A percentile compares a stretch with the other conserved stretches of the same genome.
phyloP scores from a whole-genome alignment of 441 rosid genomes.

The Kokia cookei region DNA sequence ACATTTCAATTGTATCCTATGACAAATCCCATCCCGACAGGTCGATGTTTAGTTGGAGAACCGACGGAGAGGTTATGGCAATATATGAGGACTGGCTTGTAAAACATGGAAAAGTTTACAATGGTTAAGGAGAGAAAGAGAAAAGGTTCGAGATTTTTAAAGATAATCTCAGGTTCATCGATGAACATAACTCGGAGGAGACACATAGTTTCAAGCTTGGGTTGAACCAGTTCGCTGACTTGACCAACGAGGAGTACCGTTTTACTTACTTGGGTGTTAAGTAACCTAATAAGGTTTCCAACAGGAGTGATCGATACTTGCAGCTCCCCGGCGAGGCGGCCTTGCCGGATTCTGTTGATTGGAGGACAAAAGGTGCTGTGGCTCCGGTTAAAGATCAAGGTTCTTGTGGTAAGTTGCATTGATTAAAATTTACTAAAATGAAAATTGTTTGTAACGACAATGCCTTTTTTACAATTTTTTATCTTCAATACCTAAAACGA shows the following conservation, averaged over 20 bases:
- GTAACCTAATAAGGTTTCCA: slow-evolving; percentile 22
- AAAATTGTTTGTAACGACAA: no score
- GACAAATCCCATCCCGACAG: slow-evolving; percentile 38
- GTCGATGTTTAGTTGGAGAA: slow-evolving; percentile 29
- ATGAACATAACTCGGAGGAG: slow-evolving; percentile 60
- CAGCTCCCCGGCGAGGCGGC: slow-evolving; percentile 48
- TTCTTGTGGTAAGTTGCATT: slow-evolving; percentile 47
- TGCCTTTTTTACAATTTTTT: no score
- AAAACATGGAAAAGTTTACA: slow-evolving; percentile 61
- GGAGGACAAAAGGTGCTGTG: slow-evolving; percentile 87
- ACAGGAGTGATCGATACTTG: slow-evolving; percentile 40
- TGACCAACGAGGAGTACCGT: slow-evolving; percentile 89
- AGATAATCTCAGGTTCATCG: slow-evolving; percentile 74
- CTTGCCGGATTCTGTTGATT: slow-evolving; percentile 69
- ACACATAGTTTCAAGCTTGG: slow-evolving; percentile 56
- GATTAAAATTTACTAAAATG: neutral
- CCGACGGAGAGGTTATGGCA: slow-evolving; percentile 64
- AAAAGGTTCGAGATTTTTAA: slow-evolving; percentile 68
- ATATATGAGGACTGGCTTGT: slow-evolving; percentile 70
- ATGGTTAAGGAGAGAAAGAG: slow-evolving; percentile 67
- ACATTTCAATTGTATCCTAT: slow-evolving; percentile 74
- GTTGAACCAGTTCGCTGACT: slow-evolving; percentile 76
- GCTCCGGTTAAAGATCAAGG: slow-evolving; percentile 80
- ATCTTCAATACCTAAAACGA: no score
- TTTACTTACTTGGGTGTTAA: slow-evolving; percentile 54